Evolutionary conservation across 2,329 filamentous ascomycete genomes (phyloP).

Genomic region (Xylaria sp.): DNA sequence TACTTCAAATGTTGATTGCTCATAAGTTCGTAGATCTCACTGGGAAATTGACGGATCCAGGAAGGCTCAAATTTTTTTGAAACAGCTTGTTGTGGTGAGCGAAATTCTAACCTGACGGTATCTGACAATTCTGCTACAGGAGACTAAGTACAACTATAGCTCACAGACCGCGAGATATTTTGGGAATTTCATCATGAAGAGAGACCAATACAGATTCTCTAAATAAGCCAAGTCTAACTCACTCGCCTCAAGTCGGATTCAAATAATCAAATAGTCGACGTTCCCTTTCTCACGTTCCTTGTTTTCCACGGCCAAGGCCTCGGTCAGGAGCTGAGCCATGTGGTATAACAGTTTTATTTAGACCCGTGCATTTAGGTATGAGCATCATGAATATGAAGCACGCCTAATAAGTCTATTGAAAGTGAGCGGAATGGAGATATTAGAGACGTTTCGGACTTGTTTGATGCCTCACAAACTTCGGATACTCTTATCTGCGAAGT

Average conservation of each 20-base stretch:
- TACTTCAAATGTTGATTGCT: background rate
- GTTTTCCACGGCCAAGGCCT: background rate
- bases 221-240: background rate
- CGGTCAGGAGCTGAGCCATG: background rate
- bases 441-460: background rate
- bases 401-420: background rate
- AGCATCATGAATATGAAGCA: background rate
- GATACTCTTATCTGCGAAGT: background rate
- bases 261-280: too few relatives aligned
- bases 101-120: background rate
- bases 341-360: background rate
- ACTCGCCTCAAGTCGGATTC: too few relatives aligned
- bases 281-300: background rate
- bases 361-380: background rate
- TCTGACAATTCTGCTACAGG: background rate
- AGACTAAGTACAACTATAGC: background rate
- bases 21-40: too few relatives aligned
- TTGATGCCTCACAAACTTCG: background rate
- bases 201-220: too few relatives aligned
- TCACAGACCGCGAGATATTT: background rate
- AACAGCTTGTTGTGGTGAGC: constrained; percentile 2
- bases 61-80: background rate
- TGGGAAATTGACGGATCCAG: background rate
- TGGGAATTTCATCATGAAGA: background rate
- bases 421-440: background rate